Evolutionary conservation across 164 flowering plant species (phyloP).

Genomic region (Amborella trichopoda): DNA sequence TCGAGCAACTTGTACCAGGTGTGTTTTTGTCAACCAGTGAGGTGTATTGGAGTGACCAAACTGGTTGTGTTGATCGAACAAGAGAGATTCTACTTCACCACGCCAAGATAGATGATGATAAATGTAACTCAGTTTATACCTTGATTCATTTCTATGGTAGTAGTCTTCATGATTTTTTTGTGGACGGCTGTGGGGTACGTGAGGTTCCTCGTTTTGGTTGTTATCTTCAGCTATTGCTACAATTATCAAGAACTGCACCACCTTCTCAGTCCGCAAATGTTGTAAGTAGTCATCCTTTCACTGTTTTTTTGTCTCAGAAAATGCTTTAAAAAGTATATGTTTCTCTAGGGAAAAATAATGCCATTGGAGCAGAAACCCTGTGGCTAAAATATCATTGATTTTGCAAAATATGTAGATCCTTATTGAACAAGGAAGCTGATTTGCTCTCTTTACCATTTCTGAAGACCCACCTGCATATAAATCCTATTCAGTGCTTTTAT

Average conservation of each 20-base stretch:
- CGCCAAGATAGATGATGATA: slow-evolving; percentile 5
- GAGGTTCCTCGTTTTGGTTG: slow-evolving; percentile 43
- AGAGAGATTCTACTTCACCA: slow-evolving; percentile 14
- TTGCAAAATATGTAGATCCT: no score
- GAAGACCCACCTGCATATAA: no score
- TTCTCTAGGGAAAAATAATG: no score
- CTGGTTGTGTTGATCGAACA: slow-evolving; percentile 38
- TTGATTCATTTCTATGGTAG: slow-evolving; percentile 53
- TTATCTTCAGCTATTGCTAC: slow-evolving; percentile 50
- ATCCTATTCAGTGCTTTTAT: no score
- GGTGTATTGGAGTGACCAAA: slow-evolving; percentile 76
- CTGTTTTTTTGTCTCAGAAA: no score
- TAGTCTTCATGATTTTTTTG: slow-evolving; percentile 71
- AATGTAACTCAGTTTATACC: slow-evolving; percentile 21
- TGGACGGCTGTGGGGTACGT: slow-evolving; percentile 54
- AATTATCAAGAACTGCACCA: slow-evolving; percentile 40
- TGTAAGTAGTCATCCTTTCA: slow-evolving; percentile 49
- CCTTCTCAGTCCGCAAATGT: slow-evolving; percentile 61
- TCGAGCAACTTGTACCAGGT: slow-evolving; percentile 55
- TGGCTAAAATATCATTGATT: no score
- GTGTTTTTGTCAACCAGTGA: slow-evolving; percentile 42
- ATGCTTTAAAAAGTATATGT: no score
- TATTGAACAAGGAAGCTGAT: no score
- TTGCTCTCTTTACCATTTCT: no score
- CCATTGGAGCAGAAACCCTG: no score